Evolutionary conservation across 2,329 filamentous ascomycete genomes (phyloP).

Genomic region (Scedosporium minutisporum): DNA sequence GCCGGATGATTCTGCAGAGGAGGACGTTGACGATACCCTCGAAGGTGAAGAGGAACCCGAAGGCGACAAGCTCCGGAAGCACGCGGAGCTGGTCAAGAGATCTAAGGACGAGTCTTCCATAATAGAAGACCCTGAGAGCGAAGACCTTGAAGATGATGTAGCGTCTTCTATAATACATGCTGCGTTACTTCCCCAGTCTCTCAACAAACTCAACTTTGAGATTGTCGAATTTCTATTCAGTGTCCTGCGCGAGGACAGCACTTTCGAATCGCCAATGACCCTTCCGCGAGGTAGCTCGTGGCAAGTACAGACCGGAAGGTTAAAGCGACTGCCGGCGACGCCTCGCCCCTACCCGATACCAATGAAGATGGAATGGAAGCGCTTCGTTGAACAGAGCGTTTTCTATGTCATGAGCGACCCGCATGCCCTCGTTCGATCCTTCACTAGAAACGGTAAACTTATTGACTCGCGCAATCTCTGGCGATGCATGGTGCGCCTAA

Average conservation of each 20-base stretch:
- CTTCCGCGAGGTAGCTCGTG: slow-evolving; percentile 6
- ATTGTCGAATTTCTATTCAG: slow-evolving; percentile 53
- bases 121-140: not conserved
- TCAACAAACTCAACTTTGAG: slow-evolving; percentile 43
- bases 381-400: slow-evolving; percentile 54
- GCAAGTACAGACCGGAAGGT: slow-evolving; percentile 4
- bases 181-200: slow-evolving; percentile 42
- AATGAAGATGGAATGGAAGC: slow-evolving; percentile 41
- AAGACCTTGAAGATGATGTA: not conserved
- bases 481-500: slow-evolving; percentile 54
- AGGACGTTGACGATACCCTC: slow-evolving; percentile 12
- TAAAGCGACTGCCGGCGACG: slow-evolving; percentile 2
- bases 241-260: slow-evolving; percentile 46
- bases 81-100: not conserved
- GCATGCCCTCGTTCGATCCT: slow-evolving; percentile 44
- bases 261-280: slow-evolving; percentile 30
- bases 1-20: slow-evolving; percentile 7
- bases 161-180: not conserved
- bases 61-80: not conserved
- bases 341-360: slow-evolving; percentile 16
- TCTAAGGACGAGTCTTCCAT: not conserved
- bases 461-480: slow-evolving; percentile 53
- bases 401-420: slow-evolving; percentile 55
- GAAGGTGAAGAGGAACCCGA: slow-evolving; percentile 10
- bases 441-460: slow-evolving; percentile 40